Evolutionary conservation across 148 eudicot species (phyloP), one percentile per base, ranked within the genome.

Genomic region (Silene latifolia): DNA sequence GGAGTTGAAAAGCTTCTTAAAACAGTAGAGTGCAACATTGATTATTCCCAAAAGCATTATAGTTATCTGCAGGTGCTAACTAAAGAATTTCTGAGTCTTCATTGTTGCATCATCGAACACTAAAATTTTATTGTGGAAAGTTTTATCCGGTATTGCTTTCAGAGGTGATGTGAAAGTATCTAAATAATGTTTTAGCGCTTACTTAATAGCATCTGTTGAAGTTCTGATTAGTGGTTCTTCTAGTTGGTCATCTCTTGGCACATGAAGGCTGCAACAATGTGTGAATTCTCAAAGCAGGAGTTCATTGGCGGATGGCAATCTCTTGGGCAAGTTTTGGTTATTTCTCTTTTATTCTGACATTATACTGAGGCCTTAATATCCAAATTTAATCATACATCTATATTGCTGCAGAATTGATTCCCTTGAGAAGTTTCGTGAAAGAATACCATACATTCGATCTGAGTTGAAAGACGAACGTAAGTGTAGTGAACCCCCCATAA

Each of bases 181-280:
- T 17, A 15, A 24, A 7, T 7, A 13, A n/a, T 66, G n/a, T 39
- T 19, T 39, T 39, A 35, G 69, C 47, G 44, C 20, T 24, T 70
- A 20, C 14, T 15, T 53, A 23, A 9, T 67, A 4, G 21, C 73
- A 51, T 70, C 21, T 70, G 8, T 23, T 70, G 13, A 69, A 70
- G 42, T 69, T 47, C 47, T 76, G 54, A 67, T 70, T n/a, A 4
- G 3, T 68, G 66, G 69, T 19, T 77, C n/a, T 71, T 85, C 73
- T 84, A 95, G 98, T 77, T 95, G 82, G 98, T 89, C 63, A 76
- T 95, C 72, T 95, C 98, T 56, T 95, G 98, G 98, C 97, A 95
- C 78, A 88, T 95, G 98, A 95, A 95, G 82, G 98, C 98, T 81
- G 94, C 97, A 56, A 95, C 98, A 20, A 95, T 95, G 98, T 95